phyloP scores from a whole-genome alignment of 2,329 filamentous ascomycete species.

The Alternaria postmessia region DNA sequence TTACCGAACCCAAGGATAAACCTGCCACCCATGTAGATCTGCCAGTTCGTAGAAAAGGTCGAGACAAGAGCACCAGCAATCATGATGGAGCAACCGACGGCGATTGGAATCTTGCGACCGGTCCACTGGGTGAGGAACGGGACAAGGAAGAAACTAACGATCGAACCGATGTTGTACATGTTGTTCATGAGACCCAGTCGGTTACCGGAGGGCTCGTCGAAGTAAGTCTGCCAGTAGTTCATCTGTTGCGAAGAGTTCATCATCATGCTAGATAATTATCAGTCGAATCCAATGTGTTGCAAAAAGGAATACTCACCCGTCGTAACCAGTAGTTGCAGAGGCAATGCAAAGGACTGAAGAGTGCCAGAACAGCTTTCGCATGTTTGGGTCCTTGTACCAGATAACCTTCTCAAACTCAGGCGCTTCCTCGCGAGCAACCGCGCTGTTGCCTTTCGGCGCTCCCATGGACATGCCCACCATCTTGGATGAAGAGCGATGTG shows the following conservation, averaged over 20 bases:
- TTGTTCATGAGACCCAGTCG: constrained; percentile 57
- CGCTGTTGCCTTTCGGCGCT: constrained; percentile 27
- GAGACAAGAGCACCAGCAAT: constrained; percentile 51
- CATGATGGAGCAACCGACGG: constrained; percentile 56
- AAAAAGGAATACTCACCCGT: constrained; percentile 55
- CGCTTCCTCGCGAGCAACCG: constrained; percentile 56
- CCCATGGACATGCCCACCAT: constrained; percentile 27
- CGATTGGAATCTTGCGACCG: constrained; percentile 55
- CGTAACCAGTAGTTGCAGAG: constrained; percentile 65
- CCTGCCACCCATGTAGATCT: constrained; percentile 65
- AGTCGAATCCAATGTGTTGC: not conserved
- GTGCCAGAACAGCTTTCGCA: constrained; percentile 65
- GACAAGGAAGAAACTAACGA: constrained; percentile 46
- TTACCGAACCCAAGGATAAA: constrained; percentile 73
- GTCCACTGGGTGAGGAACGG: constrained; percentile 53
- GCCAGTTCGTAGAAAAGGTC: constrained; percentile 34
- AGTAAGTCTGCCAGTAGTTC: constrained; percentile 49
- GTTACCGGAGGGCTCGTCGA: constrained; percentile 49
- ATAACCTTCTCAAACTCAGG: constrained; percentile 61
- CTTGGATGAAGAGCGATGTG: constrained; percentile 3
- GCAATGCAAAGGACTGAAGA: constrained; percentile 60
- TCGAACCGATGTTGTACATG: constrained; percentile 54
- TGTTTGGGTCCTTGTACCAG: constrained; percentile 63
- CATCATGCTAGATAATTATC: constrained; percentile 48
- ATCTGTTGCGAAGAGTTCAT: constrained; percentile 56